Evolutionary conservation across 345 rosid species (phyloP).

Genomic region (Aquilaria yunnanensis): DNA sequence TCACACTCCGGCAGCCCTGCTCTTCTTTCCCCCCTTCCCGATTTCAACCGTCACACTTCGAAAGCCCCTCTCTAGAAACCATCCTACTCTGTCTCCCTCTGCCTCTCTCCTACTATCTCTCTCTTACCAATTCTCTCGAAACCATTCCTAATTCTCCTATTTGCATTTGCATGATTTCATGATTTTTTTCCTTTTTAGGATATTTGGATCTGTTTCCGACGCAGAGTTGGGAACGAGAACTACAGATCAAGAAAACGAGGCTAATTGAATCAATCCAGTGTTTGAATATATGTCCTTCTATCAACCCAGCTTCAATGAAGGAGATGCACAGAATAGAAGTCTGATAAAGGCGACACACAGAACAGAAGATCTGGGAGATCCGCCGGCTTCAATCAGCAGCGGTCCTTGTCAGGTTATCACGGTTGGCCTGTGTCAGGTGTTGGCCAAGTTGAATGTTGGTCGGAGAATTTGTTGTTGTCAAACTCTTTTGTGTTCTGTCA

Average conservation of each 20-base stretch:
- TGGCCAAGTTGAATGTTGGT: too few species aligned
- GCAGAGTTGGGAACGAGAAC: conserved; percentile 12
- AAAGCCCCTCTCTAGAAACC: too few species aligned
- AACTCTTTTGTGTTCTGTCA: too few species aligned
- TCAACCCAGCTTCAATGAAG: conserved; percentile 83
- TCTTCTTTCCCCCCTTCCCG: too few species aligned
- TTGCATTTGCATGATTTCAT: not conserved
- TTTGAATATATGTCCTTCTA: conserved; percentile 88
- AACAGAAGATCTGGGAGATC: conserved; percentile 72
- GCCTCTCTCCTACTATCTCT: not conserved
- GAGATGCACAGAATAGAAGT: conserved; percentile 35
- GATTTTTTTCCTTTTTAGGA: not conserved
- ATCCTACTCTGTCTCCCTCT: not conserved
- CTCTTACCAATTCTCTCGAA: not conserved
- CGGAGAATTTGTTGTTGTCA: too few species aligned
- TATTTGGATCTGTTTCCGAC: conserved; percentile 21
- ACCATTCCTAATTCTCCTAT: conserved; percentile 7
- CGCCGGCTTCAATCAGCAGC: conserved; percentile 56
- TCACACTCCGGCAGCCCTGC: too few species aligned
- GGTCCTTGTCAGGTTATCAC: conserved; percentile 58
- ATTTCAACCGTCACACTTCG: too few species aligned
- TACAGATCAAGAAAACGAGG: conserved; percentile 2
- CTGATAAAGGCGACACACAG: too few species aligned
- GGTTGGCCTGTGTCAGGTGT: conserved; percentile 9
- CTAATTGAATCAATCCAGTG: conserved; percentile 22